Evolutionary conservation across 2,329 filamentous ascomycete species (phyloP), one percentile per base, ranked within the genome.

Genomic region (Arthrinium puccinioides): DNA sequence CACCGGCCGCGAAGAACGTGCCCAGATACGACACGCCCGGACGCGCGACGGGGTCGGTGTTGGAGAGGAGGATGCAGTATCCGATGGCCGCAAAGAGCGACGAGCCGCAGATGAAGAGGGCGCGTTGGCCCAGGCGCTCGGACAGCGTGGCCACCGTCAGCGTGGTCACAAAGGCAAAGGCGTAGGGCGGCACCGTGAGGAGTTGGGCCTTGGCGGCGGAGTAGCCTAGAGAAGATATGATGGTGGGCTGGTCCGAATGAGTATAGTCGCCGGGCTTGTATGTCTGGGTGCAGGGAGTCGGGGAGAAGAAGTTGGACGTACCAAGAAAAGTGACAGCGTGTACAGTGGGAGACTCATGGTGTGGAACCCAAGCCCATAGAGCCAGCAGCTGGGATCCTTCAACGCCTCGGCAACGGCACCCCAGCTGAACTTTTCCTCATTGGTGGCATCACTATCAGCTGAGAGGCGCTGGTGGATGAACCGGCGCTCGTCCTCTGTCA

Each of bases 331-430:
- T 0, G 78, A 67, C 5, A 74, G 57, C 0, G 72, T 76, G 41
- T 77, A 78, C 0, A 76, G 58, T 0, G 73, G 73, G 10, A 88
- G 57, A 39, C 76, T 82, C 67, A 87, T 78, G 5, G 81, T 85
- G 53, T 87, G 82, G 48, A 85, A 87, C 0, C 71, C 74, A 0
- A 85, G 54, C 0, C 81, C 79, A 45, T 88, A 88, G 0, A 88
- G 66, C 79, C 78, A 86, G 50, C 79, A 79, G 51, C 81, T 86
- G 2, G 75, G 73, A 47, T 89, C 81, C 11, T 67, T 74, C 27
- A 86, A 55, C 0, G 84, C 83, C 14, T 74, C 64, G 18, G 57
- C 39, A 0, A 88, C 84, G 15, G 79, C 78, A 0, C 47, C 55
- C 85, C 84, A 89, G 4, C 62, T 72, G 50, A 89, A 88, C 1